Conservation (phyloP, 306 rosid genomes). For the Casuarina cunninghamiana region DNA sequence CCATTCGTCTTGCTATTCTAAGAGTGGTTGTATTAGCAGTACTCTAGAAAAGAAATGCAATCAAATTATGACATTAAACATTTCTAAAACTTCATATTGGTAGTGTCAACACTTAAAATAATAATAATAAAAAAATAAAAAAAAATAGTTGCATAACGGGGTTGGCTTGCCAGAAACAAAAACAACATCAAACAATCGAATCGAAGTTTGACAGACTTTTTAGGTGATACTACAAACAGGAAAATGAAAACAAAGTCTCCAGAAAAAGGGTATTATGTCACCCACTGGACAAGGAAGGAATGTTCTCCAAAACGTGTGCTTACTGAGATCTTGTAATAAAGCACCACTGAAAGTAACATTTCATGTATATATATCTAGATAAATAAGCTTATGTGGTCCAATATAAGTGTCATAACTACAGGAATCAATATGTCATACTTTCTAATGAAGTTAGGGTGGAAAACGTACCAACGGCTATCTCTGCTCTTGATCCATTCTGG, state of each 20-base stretch:
- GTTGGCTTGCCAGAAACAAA: not conserved
- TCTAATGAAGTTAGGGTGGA: not conserved
- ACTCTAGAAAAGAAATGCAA: not conserved
- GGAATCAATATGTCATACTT: not conserved
- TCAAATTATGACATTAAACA: not conserved
- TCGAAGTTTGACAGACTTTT: not conserved
- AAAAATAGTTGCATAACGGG: not conserved
- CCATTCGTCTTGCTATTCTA: too few relatives aligned
- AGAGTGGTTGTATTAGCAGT: too few relatives aligned
- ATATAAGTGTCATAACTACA: not conserved
- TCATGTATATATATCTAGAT: not conserved
- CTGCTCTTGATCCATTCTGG: conserved; percentile 31
- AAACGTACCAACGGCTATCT: conserved; percentile 20
- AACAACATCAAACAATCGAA: not conserved
- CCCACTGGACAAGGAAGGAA: not conserved
- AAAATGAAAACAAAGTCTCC: not conserved
- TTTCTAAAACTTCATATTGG: not conserved
- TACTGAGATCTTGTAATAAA: not conserved
- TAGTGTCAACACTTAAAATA: not conserved
- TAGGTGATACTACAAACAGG: not conserved
- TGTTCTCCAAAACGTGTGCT: not conserved
- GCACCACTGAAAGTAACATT: not conserved
- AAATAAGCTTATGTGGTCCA: not conserved
- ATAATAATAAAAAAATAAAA: not conserved
- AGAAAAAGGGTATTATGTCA: not conserved